Evolutionary conservation across 768 basidiomycete species (phyloP).

Genomic region (Tylopilus felleus): DNA sequence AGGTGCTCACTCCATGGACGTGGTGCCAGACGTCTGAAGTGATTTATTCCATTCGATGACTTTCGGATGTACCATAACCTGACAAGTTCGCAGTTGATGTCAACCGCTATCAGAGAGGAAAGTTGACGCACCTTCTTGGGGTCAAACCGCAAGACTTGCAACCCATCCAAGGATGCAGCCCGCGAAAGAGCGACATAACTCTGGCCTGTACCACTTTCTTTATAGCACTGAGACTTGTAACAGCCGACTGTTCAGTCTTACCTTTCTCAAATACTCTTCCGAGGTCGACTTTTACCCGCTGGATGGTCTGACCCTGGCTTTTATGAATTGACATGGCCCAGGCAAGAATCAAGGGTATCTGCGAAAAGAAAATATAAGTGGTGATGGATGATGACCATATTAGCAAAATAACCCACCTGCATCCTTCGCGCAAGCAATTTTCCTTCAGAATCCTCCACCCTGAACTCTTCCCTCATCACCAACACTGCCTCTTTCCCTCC

Average conservation of each 20-base stretch:
- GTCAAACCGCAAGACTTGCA: conserved; percentile 53
- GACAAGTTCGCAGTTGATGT: not conserved
- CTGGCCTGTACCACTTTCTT: conserved; percentile 37
- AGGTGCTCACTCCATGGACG: not conserved
- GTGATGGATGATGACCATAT: not conserved
- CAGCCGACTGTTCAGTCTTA: conserved; percentile 7
- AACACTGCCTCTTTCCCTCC: conserved; percentile 45
- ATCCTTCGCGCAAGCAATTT: conserved; percentile 45
- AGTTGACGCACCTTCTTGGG: conserved; percentile 42
- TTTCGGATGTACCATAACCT: conserved; percentile 44
- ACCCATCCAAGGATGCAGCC: conserved; percentile 49
- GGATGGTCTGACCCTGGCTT: conserved; percentile 71
- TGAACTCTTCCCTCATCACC: conserved; percentile 51
- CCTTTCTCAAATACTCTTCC: conserved; percentile 62
- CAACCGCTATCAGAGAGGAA: not conserved
- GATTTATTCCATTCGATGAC: conserved; percentile 43
- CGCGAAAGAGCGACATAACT: conserved; percentile 51
- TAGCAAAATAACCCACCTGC: conserved; percentile 29
- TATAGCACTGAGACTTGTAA: not conserved
- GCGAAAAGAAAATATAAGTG: not conserved
- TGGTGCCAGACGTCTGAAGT: conserved; percentile 3
- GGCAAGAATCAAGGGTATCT: conserved; percentile 72
- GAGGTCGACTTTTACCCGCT: conserved; percentile 62
- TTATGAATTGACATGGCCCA: conserved; percentile 83
- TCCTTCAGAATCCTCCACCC: conserved; percentile 51